Base-by-base conservation (phyloP, 2,329 filamentous ascomycete species). In the Scytalidium sp. region DNA sequence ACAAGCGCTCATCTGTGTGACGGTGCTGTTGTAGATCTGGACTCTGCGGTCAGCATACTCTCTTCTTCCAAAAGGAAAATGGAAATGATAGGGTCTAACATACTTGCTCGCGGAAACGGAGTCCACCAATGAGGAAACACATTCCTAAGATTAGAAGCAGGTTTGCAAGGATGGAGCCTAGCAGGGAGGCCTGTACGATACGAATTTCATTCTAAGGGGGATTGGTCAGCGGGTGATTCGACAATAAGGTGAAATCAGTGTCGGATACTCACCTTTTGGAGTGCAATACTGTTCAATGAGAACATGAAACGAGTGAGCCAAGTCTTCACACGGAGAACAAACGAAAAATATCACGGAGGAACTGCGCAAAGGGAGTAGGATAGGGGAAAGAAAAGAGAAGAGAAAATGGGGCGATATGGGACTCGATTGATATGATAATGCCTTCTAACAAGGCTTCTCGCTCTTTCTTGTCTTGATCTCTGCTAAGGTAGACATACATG, bases 1-100 rank as follows among this genome's bases (percentile, higher is more conserved):
- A 71, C 90, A 96, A 46, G 92, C 92, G 66, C 90, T 96, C 90
- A 96, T 96, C 67, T 97, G 91, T 1, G 91, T 96, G 51, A 96
- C 90, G 19, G 90, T 96, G 70, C 85, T 94, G 71, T 96, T 97
- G 72, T 96, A 97, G 55, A 97, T 85, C 81, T 88, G 47, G 3
- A n/a, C n/a, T n/a, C n/a, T n/a, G n/a, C n/a, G n/a, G n/a, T n/a
- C n/a, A n/a, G n/a, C n/a, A n/a, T n/a, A n/a, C n/a, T n/a, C n/a
- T n/a, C n/a, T n/a, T n/a, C n/a, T n/a, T n/a, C n/a, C n/a, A n/a
- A n/a, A n/a, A n/a, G n/a, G n/a, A n/a, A 3, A 15, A 15, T 25
- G 10, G 20, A 15, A 11, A 23, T 20, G 27, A 22, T 8, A 25
- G 11, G n/a, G 15, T 19, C 27, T 20, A 25, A 59, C 72, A 54